Percentiles rank a stretch among this genome's conserved stretches.
Evolutionary conservation across 257 asterid species (phyloP).

Genomic region (Voacanga thouarsii): DNA sequence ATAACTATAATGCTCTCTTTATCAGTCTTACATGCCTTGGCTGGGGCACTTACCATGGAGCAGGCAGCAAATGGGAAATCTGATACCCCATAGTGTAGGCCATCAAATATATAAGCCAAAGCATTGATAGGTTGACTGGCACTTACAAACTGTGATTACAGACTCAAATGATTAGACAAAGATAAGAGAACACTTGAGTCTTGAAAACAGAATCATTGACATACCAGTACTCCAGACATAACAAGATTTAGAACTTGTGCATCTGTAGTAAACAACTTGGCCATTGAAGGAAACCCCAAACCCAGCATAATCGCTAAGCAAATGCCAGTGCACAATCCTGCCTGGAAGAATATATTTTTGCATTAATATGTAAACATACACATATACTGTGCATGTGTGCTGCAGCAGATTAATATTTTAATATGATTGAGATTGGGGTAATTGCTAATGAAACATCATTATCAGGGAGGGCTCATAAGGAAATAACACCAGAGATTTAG

Average conservation of each 20-base stretch:
- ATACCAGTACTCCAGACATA: slow-evolving; percentile 29
- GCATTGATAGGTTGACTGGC: slow-evolving; percentile 42
- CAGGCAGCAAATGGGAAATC: slow-evolving; percentile 35
- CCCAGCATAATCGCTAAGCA: slow-evolving; percentile 36
- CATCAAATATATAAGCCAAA: slow-evolving; percentile 27
- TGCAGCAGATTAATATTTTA: neutral
- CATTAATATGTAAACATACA: neutral
- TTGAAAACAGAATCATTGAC: neutral
- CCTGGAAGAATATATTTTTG: slow-evolving; percentile 13
- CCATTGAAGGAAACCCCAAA: slow-evolving; percentile 34
- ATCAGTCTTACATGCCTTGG: neutral
- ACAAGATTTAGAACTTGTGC: slow-evolving; percentile 30
- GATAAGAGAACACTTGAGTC: neutral
- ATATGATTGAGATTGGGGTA: neutral
- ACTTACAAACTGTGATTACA: slow-evolving; percentile 29
- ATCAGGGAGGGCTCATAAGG: neutral
- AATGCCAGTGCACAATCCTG: slow-evolving; percentile 40
- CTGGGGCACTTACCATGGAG: slow-evolving; percentile 28
- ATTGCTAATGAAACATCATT: neutral
- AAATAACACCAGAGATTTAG: neutral
- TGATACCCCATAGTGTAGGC: slow-evolving; percentile 38
- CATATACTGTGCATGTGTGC: neutral
- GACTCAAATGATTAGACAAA: neutral
- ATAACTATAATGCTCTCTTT: neutral
- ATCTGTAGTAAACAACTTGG: slow-evolving; percentile 37